Percentiles rank a stretch among this genome's conserved stretches.
Conservation (phyloP, 2,329 filamentous ascomycete genomes). For the Paracoccidioides brasiliensis region DNA sequence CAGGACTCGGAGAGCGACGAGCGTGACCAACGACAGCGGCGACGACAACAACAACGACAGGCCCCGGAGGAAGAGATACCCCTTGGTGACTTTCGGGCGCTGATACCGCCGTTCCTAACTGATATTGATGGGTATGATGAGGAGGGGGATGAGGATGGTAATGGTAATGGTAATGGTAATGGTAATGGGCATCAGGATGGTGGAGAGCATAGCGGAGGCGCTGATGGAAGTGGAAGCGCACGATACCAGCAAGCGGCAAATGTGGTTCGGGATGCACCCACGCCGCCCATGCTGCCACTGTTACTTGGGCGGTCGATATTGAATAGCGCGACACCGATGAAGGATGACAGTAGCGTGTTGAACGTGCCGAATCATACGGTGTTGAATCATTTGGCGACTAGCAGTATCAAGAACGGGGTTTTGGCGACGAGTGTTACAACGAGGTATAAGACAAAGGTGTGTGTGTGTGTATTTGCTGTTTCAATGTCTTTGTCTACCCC, state of each 20-base stretch:
- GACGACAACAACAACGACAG: conserved; percentile 29
- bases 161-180: no score
- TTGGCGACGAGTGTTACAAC: conserved; percentile 92
- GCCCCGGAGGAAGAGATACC: conserved; percentile 44
- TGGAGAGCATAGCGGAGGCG: no score
- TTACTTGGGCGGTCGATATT: conserved; percentile 91
- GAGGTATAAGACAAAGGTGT: conserved; percentile 78
- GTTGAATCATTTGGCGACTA: conserved; percentile 89
- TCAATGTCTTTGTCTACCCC: neutral
- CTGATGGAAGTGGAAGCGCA: conserved; percentile 17
- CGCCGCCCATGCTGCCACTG: conserved; percentile 72
- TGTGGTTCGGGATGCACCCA: conserved; percentile 66
- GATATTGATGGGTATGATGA: conserved; percentile 60
- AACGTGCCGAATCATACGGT: conserved; percentile 97
- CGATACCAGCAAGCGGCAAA: conserved; percentile 60
- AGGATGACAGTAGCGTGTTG: conserved; percentile 94
- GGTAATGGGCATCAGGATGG: no score
- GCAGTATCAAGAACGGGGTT: conserved; percentile 94
- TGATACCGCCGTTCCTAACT: conserved; percentile 71
- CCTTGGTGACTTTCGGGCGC: conserved; percentile 50
- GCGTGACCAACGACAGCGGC: neutral
- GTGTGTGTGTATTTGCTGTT: conserved; percentile 9
- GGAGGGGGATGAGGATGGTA: conserved; percentile 48
- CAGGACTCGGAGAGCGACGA: conserved; percentile 21
- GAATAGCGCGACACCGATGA: conserved; percentile 81